phyloP scores from a whole-genome alignment of 2,329 filamentous ascomycete genomes.

The Trichoderma breve region DNA sequence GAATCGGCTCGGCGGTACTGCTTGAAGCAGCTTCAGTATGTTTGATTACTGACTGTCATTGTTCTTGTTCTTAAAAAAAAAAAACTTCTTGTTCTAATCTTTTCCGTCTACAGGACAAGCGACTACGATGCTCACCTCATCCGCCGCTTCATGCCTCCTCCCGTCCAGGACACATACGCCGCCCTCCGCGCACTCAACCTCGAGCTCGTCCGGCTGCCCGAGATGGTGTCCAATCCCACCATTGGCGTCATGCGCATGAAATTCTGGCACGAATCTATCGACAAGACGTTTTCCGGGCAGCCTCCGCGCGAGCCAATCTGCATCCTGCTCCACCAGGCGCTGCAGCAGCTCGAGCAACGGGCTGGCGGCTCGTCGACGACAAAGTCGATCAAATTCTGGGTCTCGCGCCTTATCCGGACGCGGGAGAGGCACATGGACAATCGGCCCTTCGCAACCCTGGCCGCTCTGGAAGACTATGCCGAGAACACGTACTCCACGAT shows the following conservation, averaged over 20 bases:
- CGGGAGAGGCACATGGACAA: constrained; percentile 82
- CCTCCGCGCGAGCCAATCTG: constrained; percentile 92
- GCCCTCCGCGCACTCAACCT: constrained; percentile 91
- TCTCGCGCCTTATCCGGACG: constrained; percentile 73
- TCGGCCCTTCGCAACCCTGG: constrained; percentile 71
- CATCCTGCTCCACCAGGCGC: constrained; percentile 72
- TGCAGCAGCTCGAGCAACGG: constrained; percentile 57
- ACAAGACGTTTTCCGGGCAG: constrained; percentile 69
- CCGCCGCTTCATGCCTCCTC: constrained; percentile 75
- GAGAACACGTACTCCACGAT: constrained; percentile 94
- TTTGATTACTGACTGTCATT: neutral
- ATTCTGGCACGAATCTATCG: constrained; percentile 88
- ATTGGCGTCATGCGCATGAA: constrained; percentile 88
- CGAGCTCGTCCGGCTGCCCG: constrained; percentile 84
- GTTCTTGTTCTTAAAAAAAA: too few relatives aligned
- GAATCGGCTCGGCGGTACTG: constrained; percentile 55
- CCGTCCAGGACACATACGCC: constrained; percentile 78
- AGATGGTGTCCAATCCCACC: constrained; percentile 82
- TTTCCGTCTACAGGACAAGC: constrained; percentile 61
- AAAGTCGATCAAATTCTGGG: constrained; percentile 66
- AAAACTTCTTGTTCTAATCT: too few relatives aligned
- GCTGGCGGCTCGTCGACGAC: constrained; percentile 41
- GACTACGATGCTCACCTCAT: constrained; percentile 88
- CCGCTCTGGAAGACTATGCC: constrained; percentile 78
- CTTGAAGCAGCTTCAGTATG: constrained; percentile 50